Conservation (phyloP, 306 rosid species). For the Cicer bijugum region DNA sequence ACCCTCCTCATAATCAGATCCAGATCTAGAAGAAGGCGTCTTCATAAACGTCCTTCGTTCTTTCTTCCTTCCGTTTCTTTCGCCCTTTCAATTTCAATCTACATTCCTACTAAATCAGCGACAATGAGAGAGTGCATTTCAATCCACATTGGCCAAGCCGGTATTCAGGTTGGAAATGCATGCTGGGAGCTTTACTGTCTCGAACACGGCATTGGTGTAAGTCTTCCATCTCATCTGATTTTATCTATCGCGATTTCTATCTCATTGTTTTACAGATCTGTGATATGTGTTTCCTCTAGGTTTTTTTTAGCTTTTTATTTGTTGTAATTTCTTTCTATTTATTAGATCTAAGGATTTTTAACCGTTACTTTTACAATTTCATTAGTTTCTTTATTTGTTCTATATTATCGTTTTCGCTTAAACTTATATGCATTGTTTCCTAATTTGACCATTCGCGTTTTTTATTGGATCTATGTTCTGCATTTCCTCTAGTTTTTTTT, state of each 20-base stretch:
- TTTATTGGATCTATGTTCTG: not conserved
- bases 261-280: not conserved
- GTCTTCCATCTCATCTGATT: not conserved
- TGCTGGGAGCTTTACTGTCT: slow-evolving; percentile 99
- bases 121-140: slow-evolving; percentile 96
- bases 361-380: not conserved
- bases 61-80: no score
- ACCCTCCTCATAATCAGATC: not conserved
- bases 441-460: not conserved
- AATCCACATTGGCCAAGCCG: slow-evolving; percentile 95
- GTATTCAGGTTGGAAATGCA: slow-evolving; percentile 95
- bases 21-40: slow-evolving; percentile 61
- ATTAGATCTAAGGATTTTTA: not conserved
- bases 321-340: not conserved
- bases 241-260: no score
- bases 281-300: not conserved
- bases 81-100: not conserved
- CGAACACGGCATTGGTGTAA: slow-evolving; percentile 87
- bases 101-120: not conserved
- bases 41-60: slow-evolving; percentile 78
- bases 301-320: not conserved
- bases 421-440: not conserved
- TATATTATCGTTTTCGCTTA: no score
- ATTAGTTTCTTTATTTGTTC: not conserved
- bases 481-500: no score